Evolutionary conservation across 176 grass and related monocot species (phyloP).

Genomic region (Dactylis glomerata): DNA sequence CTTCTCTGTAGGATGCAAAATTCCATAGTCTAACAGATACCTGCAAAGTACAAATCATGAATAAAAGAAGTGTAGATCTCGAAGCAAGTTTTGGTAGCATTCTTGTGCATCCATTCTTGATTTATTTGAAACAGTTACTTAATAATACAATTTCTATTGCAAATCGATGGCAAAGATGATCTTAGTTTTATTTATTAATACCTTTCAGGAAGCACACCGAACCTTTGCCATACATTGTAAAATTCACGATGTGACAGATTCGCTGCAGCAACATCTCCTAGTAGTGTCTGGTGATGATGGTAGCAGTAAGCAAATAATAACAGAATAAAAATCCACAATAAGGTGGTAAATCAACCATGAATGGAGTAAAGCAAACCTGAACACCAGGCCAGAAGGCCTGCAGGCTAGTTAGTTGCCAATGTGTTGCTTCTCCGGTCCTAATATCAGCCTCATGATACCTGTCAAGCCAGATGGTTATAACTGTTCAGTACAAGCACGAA

Average conservation of each 20-base stretch:
- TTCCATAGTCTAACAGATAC: slow-evolving; percentile 84
- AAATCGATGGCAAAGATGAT: neutral
- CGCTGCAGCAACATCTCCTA: slow-evolving; percentile 89
- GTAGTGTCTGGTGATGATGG: slow-evolving; percentile 62
- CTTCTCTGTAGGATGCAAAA: slow-evolving; percentile 92
- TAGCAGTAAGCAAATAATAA: slow-evolving; percentile 33
- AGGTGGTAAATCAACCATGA: slow-evolving; percentile 13
- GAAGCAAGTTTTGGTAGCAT: slow-evolving; percentile 9
- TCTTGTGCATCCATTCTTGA: neutral
- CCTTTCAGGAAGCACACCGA: slow-evolving; percentile 95
- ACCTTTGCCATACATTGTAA: slow-evolving; percentile 89
- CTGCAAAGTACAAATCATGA: slow-evolving; percentile 44
- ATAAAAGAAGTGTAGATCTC: neutral
- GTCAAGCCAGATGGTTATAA: neutral
- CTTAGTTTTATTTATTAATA: slow-evolving; percentile 24
- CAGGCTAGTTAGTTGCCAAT: slow-evolving; percentile 98
- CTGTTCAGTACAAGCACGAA: slow-evolving; percentile 12
- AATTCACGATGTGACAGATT: slow-evolving; percentile 97
- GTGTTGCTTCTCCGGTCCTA: slow-evolving; percentile 88
- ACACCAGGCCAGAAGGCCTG: slow-evolving; percentile 99
- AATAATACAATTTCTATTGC: neutral
- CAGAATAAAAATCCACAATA: slow-evolving; percentile 7
- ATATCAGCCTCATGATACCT: slow-evolving; percentile 99
- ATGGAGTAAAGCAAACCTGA: slow-evolving; percentile 59
- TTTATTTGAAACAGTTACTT: neutral